Evolutionary conservation across 495 filamentous ascomycete species (phyloP).

Genomic region (Cairneyella variabilis): DNA sequence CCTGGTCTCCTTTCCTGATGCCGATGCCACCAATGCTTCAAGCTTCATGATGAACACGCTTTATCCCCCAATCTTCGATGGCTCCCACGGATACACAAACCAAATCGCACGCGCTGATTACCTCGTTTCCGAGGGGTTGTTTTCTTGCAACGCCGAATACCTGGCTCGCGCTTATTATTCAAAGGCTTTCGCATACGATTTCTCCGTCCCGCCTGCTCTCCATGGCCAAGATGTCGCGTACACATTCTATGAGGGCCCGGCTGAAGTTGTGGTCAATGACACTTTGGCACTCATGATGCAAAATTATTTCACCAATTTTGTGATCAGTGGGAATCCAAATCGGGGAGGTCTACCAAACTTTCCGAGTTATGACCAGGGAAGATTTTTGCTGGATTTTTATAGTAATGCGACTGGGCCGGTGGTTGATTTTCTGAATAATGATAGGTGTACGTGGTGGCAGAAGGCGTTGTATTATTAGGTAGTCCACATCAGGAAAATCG

Average conservation of each 20-base stretch:
- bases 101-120: slow-evolving; percentile 33
- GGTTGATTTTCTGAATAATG: slow-evolving; percentile 22
- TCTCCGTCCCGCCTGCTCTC: slow-evolving; percentile 54
- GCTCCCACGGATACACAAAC: slow-evolving; percentile 38
- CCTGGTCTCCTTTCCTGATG: slow-evolving; percentile 14
- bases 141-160: slow-evolving; percentile 48
- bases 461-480: slow-evolving; percentile 30
- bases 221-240: slow-evolving; percentile 53
- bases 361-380: slow-evolving; percentile 16
- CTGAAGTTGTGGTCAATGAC: slow-evolving; percentile 14
- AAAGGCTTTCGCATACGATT: slow-evolving; percentile 52
- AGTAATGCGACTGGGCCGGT: slow-evolving; percentile 3
- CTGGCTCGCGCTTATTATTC: slow-evolving; percentile 25
- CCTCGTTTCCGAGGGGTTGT: slow-evolving; percentile 35
- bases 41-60: slow-evolving; percentile 10
- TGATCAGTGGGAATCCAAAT: slow-evolving; percentile 32
- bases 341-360: slow-evolving; percentile 11
- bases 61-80: slow-evolving; percentile 34
- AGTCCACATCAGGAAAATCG: too few relatives aligned
- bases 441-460: slow-evolving; percentile 43
- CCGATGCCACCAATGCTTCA: neutral
- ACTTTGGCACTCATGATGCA: slow-evolving; percentile 48
- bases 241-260: slow-evolving; percentile 48
- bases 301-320: slow-evolving; percentile 57
- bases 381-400: slow-evolving; percentile 16